Base-by-base conservation (phyloP, 371 early-diverging fungal genomes). In the Nematocida major region DNA sequence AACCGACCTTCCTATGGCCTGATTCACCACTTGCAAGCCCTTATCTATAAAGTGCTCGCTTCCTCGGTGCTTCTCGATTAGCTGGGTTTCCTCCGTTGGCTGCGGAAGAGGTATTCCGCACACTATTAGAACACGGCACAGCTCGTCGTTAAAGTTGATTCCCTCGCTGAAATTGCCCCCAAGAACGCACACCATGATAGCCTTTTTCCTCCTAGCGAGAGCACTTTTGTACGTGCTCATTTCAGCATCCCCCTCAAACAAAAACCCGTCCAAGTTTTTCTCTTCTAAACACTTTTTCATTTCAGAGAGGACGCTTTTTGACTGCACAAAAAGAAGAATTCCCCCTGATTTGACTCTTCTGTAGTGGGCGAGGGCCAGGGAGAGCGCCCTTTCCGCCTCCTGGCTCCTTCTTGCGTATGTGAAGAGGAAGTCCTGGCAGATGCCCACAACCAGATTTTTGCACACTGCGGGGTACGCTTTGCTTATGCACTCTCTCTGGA, bases 161-260 rank as follows among this genome's bases (percentile, higher is more conserved):
- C 97, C 98, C 84, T 98, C 97, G 66, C 92, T 91, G 87, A 97
- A 87, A 80, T 89, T 91, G 4, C 97, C 99, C 24, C 93, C 93
- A 1, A 98, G 92, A 0, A 98, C 96, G 66, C 91, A 90, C 50
- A 97, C 85, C 50, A 98, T 79, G 13, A 96, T 79, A 0, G 92
- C 91, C 26, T 68, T 67, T 13, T 66, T 80, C 2, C 43, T 20
- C 9, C 34, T 36, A 0, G 9, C 4, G 18, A 73, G 7, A 1
- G 3, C 26, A 32, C 34, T n/a, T 54, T 51, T 43, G 43, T 69
- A 69, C 40, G 39, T 28, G 7, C 20, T 3, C 18, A 70, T 15
- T 9, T 40, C 11, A 20, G 22, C n/a, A 18, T 39, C 34, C 26
- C 81, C 80, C 43, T 82, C 84, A 76, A 79, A 83, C 28, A 78